Evolutionary conservation across 768 basidiomycete genomes (phyloP), one percentile per base, ranked within the genome.

Genomic region (Rhodotorula taiwanensis): DNA sequence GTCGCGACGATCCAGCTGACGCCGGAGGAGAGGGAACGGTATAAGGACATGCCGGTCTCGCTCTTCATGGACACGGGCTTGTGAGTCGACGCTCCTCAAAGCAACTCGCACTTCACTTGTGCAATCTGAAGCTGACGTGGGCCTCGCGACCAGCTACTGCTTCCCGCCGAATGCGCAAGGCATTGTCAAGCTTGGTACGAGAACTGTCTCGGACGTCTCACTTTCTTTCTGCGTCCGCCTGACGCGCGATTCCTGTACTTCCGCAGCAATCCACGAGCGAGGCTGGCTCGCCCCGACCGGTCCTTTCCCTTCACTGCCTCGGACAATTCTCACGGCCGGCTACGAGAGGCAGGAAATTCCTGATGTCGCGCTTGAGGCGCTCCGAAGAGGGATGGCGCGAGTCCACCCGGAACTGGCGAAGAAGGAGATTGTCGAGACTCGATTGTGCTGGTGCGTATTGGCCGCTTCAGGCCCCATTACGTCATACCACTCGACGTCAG

Each of bases 401-500:
- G 77, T 90, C 30, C 92, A 87, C 76, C 94, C 93, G 30, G 83
- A 83, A 53, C 79, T 98, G 49, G 86, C 83, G 9, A 76, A 43
- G 9, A 86, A 84, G 74, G 81, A 86, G 0, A 87, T 91, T 72
- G 73, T 76, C 34, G 78, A 78, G 11, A 93, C 91, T 16, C 78
- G 93, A 62, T 75, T 98, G 66, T 98, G 93, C 77, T 97, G 93
- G 93, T 89, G 73, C 74, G 82, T 74, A n/a, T n/a, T n/a, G n/a
- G n/a, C n/a, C n/a, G n/a, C n/a, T n/a, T n/a, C n/a, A n/a, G n/a
- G n/a, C n/a, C n/a, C n/a, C n/a, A n/a, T n/a, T n/a, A n/a, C n/a
- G n/a, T n/a, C n/a, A n/a, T n/a, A n/a, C n/a, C n/a, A n/a, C n/a
- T n/a, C n/a, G n/a, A 28, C 28, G 33, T 28, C 8, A 45, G 43